Evolutionary conservation across 2,329 filamentous ascomycete genomes (phyloP).

Genomic region (Aspergillus ustus): DNA sequence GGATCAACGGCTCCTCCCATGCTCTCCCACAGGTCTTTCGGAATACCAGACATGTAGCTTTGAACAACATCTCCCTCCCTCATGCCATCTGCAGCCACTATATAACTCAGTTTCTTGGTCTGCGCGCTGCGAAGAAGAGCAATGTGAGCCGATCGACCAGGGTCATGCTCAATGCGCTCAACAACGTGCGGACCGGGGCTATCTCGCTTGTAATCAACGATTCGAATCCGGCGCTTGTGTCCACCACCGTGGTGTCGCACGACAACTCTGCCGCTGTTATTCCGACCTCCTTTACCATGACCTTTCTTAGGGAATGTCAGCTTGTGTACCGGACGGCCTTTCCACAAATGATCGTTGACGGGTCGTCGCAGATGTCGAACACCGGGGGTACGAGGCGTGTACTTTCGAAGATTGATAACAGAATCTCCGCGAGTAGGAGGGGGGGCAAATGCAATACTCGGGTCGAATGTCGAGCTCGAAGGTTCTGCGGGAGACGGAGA

Average conservation of each 20-base stretch:
- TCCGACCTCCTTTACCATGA: constrained; percentile 88
- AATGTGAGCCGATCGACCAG: constrained; percentile 89
- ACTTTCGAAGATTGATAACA: constrained; percentile 70
- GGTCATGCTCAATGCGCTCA: constrained; percentile 95
- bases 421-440: constrained; percentile 49
- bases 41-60: constrained; percentile 89
- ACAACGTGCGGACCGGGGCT: constrained; percentile 82
- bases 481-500: constrained; percentile 32
- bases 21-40: constrained; percentile 79
- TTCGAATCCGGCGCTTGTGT: constrained; percentile 87
- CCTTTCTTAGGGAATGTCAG: constrained; percentile 93
- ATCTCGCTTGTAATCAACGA: constrained; percentile 83
- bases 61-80: constrained; percentile 88
- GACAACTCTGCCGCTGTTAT: constrained; percentile 82
- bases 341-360: constrained; percentile 96
- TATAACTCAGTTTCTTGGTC: constrained; percentile 81
- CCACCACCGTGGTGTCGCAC: constrained; percentile 92
- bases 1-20: constrained; percentile 95
- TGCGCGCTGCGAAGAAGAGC: constrained; percentile 78
- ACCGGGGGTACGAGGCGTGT: constrained; percentile 92
- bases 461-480: constrained; percentile 42
- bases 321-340: constrained; percentile 79
- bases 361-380: constrained; percentile 87
- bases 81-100: constrained; percentile 93
- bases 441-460: constrained; percentile 49